A percentile compares a stretch with the other conserved stretches of the same genome.
phyloP scores from a whole-genome alignment of 148 eudicot genomes.

The Euryodendron excelsum region DNA sequence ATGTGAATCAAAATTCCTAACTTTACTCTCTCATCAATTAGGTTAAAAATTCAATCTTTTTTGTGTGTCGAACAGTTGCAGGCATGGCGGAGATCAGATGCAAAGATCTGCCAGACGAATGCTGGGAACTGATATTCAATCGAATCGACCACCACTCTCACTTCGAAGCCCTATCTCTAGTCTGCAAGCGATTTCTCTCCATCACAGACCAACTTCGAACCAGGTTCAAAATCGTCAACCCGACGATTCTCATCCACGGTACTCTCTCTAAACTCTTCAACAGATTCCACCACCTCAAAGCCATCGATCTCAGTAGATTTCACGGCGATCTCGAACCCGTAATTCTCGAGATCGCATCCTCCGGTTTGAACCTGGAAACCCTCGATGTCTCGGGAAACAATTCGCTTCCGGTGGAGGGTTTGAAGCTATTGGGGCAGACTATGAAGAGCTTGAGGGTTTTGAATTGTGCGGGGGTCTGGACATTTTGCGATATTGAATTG shows the following conservation, averaged over 20 bases:
- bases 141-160: constrained; percentile 35
- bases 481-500: constrained; percentile 40
- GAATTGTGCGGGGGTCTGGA: constrained; percentile 20
- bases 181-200: constrained; percentile 53
- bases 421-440: constrained; percentile 15
- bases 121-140: constrained; percentile 62
- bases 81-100: constrained; percentile 1
- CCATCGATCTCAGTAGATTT: constrained; percentile 33
- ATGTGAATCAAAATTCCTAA: too few species aligned
- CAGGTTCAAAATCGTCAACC: constrained; percentile 32
- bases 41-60: too few species aligned
- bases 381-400: constrained; percentile 37
- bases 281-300: constrained; percentile 46
- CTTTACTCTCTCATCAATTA: too few species aligned
- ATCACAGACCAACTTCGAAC: constrained; percentile 48
- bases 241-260: constrained; percentile 30
- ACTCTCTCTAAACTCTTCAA: constrained; percentile 34
- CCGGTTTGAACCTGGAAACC: constrained; percentile 29
- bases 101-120: constrained; percentile 54
- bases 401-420: constrained; percentile 28
- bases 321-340: constrained; percentile 21
- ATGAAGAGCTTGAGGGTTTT: constrained; percentile 36
- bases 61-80: too few species aligned
- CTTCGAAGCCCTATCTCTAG: constrained; percentile 47
- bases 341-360: constrained; percentile 24